Evolutionary conservation across 441 rosid genomes (phyloP), one percentile per base, ranked within the genome.

Genomic region (Erodium moschatum): DNA sequence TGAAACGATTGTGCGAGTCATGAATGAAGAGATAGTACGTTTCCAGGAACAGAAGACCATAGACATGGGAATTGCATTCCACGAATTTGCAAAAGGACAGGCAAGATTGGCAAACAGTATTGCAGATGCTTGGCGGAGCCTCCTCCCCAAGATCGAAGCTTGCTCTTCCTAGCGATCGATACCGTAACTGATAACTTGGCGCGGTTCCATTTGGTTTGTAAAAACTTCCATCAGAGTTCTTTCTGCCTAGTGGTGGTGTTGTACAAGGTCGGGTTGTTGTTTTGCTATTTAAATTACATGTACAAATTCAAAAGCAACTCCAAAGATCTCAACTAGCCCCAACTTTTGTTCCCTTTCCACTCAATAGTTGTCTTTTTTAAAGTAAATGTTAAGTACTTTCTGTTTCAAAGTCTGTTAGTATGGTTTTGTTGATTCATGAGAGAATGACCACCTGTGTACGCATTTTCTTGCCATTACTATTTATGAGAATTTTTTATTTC

Each of bases 41-140:
- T 94, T 94, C 76, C 99, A 94, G 79, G 97, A 89, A 6, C 89
- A 95, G 82, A 90, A 87, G 82, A 90, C 97, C 1, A 67, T 70
- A 70, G 99, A 95, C 56, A 89, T 91, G 89, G 92, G 96, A 63
- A 73, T 89, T 0, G 98, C 91, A 4, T 91, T 95, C 81, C 97
- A 95, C 64, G 92, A 92, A 74, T 92, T 95, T 76, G 95, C 98
- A 0, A 86, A 83, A 78, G 99, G 99, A 71, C 99, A 95, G 81
- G 89, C 97, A 16, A 92, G 87, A 6, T 75, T 94, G 73, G 97
- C 99, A 5, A 91, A 75, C 61, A 79, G 81, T 67, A 74, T 90
- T 1, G 97, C 97, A 0, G 99, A 90, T 75, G 94, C 97, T 1
- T 94, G 99, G 98, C 81, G 97, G 82, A 79, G 95, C 79, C 97